Evolutionary conservation across 208 protist genomes (phyloP).

Genomic region (Angomonas deanei): DNA sequence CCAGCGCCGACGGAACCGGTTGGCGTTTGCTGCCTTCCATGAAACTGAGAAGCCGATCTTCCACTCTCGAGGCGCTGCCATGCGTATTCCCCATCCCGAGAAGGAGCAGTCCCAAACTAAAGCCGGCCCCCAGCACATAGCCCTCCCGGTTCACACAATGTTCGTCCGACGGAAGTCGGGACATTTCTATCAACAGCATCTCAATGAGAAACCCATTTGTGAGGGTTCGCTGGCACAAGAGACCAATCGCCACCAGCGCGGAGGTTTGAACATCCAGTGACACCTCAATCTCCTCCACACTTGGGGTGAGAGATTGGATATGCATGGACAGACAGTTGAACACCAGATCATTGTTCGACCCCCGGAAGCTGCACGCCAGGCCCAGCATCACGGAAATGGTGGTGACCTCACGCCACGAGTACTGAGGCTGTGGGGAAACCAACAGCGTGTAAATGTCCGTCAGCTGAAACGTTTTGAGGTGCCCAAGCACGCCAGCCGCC

Average conservation of each 20-base stretch:
- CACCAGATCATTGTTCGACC: constrained; percentile 67
- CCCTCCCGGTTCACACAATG: constrained; percentile 78
- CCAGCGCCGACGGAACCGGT: constrained; percentile 32
- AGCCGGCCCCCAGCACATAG: constrained; percentile 68
- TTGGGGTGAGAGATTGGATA: constrained; percentile 74
- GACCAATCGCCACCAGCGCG: constrained; percentile 68
- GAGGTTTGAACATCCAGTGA: constrained; percentile 78
- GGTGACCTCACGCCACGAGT: constrained; percentile 61
- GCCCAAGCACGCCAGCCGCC: constrained; percentile 69
- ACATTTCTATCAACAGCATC: constrained; percentile 79
- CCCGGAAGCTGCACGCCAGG: constrained; percentile 82
- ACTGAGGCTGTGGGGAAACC: constrained; percentile 51
- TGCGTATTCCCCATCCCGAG: constrained; percentile 57
- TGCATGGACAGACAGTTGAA: constrained; percentile 86
- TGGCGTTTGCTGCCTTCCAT: constrained; percentile 62
- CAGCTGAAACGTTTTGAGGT: constrained; percentile 73
- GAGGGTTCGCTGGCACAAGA: constrained; percentile 56
- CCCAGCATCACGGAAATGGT: constrained; percentile 83
- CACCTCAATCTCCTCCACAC: constrained; percentile 79
- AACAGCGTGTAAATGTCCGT: constrained; percentile 86
- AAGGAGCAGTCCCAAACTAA: constrained; percentile 71
- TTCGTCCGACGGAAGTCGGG: constrained; percentile 79
- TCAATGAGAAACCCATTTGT: constrained; percentile 74
- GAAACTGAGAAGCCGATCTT: constrained; percentile 62
- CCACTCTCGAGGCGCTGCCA: constrained; percentile 30